Evolutionary conservation across 192 early-diverging fungal genomes (phyloP).

Genomic region (Gryganskiella cystojenkinii): DNA sequence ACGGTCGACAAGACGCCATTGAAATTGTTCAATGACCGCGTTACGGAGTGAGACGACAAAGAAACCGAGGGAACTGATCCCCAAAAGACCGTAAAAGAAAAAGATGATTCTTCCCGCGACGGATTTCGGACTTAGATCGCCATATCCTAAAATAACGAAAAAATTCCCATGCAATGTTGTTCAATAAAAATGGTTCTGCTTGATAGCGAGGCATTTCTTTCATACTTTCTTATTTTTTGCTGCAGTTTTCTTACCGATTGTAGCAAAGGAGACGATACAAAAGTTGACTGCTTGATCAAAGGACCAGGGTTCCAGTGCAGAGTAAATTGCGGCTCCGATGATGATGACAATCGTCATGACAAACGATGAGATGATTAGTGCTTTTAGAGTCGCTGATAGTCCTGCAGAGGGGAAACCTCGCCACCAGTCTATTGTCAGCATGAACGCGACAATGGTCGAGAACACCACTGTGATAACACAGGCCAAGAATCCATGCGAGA

Average conservation of each 20-base stretch:
- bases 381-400: conserved; percentile 44
- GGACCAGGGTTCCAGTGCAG: conserved; percentile 24
- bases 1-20: conserved; percentile 40
- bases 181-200: background rate
- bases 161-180: background rate
- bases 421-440: conserved; percentile 49
- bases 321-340: conserved; percentile 46
- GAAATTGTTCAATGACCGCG: conserved; percentile 49
- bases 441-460: conserved; percentile 32
- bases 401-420: conserved; percentile 39
- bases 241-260: conserved; percentile 39
- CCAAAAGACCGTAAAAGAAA: conserved; percentile 37
- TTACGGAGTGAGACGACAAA: conserved; percentile 51
- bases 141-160: conserved; percentile 21
- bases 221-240: too few relatives aligned
- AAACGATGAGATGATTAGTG: conserved; percentile 49
- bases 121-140: conserved; percentile 40
- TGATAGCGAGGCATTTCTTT: too few relatives aligned
- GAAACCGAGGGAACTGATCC: conserved; percentile 45
- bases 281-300: conserved; percentile 54
- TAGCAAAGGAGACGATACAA: conserved; percentile 53
- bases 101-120: conserved; percentile 26
- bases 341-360: conserved; percentile 51
- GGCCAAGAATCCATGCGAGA: conserved; percentile 45
- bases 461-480: conserved; percentile 46